Percentiles rank a stretch among this genome's conserved stretches.
These are phyloP conservation scores for Mycena galericulata DNA, from an alignment of 768 basidiomycete species.

Conservation along the genomic window DNA sequence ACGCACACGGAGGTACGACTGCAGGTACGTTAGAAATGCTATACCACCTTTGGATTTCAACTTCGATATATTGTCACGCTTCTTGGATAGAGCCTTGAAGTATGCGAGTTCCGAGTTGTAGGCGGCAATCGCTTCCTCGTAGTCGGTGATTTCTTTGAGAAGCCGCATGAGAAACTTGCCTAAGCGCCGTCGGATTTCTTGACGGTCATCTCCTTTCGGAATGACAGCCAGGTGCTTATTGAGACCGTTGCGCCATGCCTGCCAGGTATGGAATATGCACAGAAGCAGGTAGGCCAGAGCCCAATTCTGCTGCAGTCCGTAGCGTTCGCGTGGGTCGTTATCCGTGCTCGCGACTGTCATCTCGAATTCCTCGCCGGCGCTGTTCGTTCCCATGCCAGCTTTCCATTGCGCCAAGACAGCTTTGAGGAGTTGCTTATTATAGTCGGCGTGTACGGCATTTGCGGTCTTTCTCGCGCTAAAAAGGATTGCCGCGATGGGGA, in stretches of 20 bases:
- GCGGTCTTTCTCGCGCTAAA: constrained; percentile 11
- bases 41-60: constrained; percentile 36
- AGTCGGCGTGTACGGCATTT: constrained; percentile 23
- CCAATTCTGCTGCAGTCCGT: constrained; percentile 38
- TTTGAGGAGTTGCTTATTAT: constrained; percentile 1
- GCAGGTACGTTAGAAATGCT: constrained; percentile 39
- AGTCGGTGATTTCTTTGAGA: constrained; percentile 38
- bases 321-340: constrained; percentile 41
- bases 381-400: constrained; percentile 4
- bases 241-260: constrained; percentile 48
- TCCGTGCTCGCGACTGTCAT: too few species aligned
- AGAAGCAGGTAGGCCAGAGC: constrained; percentile 43
- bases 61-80: constrained; percentile 22
- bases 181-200: constrained; percentile 33
- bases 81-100: constrained; percentile 26
- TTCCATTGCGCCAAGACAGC: constrained; percentile 1
- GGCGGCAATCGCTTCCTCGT: constrained; percentile 34
- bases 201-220: constrained; percentile 40
- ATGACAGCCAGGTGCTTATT: constrained; percentile 39
- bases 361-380: constrained; percentile 30
- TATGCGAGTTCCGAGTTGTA: constrained; percentile 34
- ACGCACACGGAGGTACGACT: constrained; percentile 29
- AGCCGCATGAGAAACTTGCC: constrained; percentile 37
- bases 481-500: constrained; percentile 13
- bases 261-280: constrained; percentile 45